A percentile compares a stretch with the other conserved stretches of the same genome.
These are phyloP conservation scores for Eucalyptus sp. DNA, from an alignment of 345 rosid genomes.

Conservation along the genomic window DNA sequence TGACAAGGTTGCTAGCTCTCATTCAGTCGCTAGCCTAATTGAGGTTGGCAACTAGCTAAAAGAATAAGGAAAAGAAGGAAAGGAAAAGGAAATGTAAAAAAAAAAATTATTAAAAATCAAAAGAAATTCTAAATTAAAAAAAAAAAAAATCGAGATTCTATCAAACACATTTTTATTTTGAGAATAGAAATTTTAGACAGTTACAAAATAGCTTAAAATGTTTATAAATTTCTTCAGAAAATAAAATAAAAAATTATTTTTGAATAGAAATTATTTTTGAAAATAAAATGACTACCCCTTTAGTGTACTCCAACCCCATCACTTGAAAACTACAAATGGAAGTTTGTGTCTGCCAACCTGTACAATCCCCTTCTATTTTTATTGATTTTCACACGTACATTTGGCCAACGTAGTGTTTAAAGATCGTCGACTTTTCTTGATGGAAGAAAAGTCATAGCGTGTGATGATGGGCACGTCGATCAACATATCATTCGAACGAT, in stretches of 20 bases:
- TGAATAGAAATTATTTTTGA: too few species aligned
- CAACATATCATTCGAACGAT: not conserved
- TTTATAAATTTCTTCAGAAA: fast-evolving
- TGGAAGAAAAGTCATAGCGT: not conserved
- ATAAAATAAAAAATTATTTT: too few species aligned
- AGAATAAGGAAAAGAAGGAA: too few species aligned
- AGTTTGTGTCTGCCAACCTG: not conserved
- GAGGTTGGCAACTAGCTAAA: fast-evolving
- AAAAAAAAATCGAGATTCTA: too few species aligned
- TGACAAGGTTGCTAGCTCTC: fast-evolving
- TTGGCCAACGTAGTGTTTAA: not conserved
- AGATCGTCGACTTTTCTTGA: not conserved
- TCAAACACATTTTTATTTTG: fast-evolving
- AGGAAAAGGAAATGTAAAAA: too few species aligned
- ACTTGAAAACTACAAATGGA: not conserved
- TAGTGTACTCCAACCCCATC: fast-evolving
- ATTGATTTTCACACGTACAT: not conserved
- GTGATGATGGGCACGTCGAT: not conserved
- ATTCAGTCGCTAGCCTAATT: fast-evolving
- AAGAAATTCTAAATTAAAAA: too few species aligned
- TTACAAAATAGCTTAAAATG: fast-evolving
- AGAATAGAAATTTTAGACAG: fast-evolving
- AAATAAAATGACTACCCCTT: too few species aligned
- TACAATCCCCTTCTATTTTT: not conserved
- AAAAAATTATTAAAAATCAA: too few species aligned